Evolutionary conservation across 179 eudicot species (phyloP).

Genomic region (Corrigiola litoralis): DNA sequence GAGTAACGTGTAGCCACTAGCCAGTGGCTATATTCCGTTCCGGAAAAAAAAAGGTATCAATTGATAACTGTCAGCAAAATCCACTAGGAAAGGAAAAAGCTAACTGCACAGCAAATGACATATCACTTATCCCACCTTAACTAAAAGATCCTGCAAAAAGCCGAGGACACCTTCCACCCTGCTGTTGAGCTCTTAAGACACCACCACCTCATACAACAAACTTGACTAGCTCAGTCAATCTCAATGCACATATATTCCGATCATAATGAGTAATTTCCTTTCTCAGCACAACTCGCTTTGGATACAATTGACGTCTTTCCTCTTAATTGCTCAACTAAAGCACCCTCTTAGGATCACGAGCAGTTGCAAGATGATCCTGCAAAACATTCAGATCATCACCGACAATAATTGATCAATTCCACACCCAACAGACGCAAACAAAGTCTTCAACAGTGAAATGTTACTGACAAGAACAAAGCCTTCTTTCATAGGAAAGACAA

Average conservation of each 20-base stretch:
- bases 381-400: slow-evolving; percentile 2
- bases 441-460: too few relatives aligned
- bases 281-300: background rate
- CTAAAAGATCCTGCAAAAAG: slow-evolving; percentile 21
- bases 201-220: background rate
- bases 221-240: background rate
- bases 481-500: too few relatives aligned
- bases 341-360: slow-evolving; percentile 82
- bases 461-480: too few relatives aligned
- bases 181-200: slow-evolving; percentile 13
- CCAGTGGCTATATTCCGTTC: background rate
- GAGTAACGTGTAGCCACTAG: background rate
- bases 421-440: background rate
- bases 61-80: background rate
- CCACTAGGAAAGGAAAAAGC: background rate
- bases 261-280: background rate
- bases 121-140: slow-evolving; percentile 6
- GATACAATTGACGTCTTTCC: background rate
- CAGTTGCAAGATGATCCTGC: slow-evolving; percentile 86
- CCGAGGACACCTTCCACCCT: slow-evolving; percentile 2
- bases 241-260: slow-evolving; percentile 11
- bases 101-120: slow-evolving; percentile 33
- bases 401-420: background rate
- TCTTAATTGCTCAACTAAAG: slow-evolving; percentile 21
- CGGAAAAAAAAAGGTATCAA: background rate